phyloP scores from a whole-genome alignment of 2,329 filamentous ascomycete species.

The Myriosclerotinia duriaeana region DNA sequence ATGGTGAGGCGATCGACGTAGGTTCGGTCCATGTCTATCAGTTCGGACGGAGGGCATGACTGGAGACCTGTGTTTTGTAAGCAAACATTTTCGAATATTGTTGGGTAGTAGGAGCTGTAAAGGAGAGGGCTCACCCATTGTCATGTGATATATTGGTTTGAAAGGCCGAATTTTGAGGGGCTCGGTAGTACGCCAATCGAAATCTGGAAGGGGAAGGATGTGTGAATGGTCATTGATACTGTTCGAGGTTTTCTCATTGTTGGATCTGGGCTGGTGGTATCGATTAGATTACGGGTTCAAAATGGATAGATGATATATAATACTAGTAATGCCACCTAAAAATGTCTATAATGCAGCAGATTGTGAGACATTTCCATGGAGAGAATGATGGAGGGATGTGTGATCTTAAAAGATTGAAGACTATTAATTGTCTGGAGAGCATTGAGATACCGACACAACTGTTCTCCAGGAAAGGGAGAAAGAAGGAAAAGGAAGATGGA shows the following conservation, averaged over 20 bases:
- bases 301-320: neutral
- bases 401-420: neutral
- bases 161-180: conserved; percentile 57
- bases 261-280: neutral
- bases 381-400: neutral
- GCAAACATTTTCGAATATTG: neutral
- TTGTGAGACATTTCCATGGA: neutral
- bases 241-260: neutral
- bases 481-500: neutral
- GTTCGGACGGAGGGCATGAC: conserved; percentile 51
- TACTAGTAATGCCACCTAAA: neutral
- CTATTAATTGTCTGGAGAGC: neutral
- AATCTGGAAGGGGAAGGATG: conserved; percentile 45
- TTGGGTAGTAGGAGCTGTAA: neutral
- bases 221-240: neutral
- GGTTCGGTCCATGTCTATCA: conserved; percentile 59
- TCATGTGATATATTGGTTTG: conserved; percentile 61
- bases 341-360: neutral
- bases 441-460: too few species aligned
- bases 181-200: conserved; percentile 52
- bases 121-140: conserved; percentile 55
- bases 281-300: neutral
- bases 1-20: conserved; percentile 53
- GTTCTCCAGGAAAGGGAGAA: neutral
- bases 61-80: conserved; percentile 48